A percentile compares a stretch with the other conserved stretches of the same genome.
These are phyloP conservation scores for Naganishia randhawae DNA, from an alignment of 768 basidiomycete genomes.

Conservation along the genomic window DNA sequence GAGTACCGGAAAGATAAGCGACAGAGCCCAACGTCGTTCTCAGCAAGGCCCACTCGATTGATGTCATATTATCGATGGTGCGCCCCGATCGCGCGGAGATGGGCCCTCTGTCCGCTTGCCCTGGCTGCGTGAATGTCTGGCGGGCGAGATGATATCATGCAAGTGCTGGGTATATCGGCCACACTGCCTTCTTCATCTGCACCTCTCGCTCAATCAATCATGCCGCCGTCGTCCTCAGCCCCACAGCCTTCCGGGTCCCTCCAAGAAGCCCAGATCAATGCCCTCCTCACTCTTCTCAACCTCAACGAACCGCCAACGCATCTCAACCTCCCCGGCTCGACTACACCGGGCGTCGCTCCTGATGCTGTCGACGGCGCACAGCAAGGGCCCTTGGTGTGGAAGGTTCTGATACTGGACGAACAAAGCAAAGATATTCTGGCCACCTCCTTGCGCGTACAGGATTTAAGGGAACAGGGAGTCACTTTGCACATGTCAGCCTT, in stretches of 20 bases:
- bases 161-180: not conserved
- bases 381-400: conserved; percentile 80
- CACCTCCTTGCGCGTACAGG: conserved; percentile 90
- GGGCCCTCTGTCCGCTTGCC: no score
- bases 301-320: conserved; percentile 62
- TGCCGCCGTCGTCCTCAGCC: not conserved
- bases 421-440: conserved; percentile 94
- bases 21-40: no score
- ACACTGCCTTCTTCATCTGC: not conserved
- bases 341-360: conserved; percentile 24
- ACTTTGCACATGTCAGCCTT: conserved; percentile 90
- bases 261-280: conserved; percentile 81
- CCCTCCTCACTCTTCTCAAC: conserved; percentile 79
- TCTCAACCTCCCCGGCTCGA: conserved; percentile 48
- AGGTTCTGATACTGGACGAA: conserved; percentile 90
- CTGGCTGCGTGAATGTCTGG: not conserved
- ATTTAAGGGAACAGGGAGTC: conserved; percentile 91
- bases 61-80: no score
- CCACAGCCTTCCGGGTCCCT: conserved; percentile 50
- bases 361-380: conserved; percentile 50
- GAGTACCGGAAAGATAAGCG: no score
- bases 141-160: not conserved
- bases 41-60: no score
- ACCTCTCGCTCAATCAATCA: not conserved
- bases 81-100: no score